phyloP scores from a whole-genome alignment of 345 rosid species.

The Geranium rotundifolium region DNA sequence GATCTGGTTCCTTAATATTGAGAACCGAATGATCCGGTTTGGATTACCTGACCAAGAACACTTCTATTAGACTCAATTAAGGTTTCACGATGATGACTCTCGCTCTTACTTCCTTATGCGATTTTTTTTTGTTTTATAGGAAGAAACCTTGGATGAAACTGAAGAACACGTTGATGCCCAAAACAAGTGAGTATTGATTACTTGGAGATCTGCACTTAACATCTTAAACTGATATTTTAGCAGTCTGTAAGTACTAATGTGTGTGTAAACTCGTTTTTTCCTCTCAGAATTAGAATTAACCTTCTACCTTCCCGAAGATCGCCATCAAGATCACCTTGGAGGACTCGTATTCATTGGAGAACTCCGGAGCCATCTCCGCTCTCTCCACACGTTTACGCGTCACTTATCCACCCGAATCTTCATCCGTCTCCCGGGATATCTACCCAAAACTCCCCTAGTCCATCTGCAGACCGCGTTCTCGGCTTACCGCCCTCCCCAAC shows the following conservation, averaged over 20 bases:
- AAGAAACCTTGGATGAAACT: slow-evolving; percentile 10
- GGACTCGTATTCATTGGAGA: background rate
- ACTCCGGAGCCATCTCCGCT: slow-evolving; percentile 5
- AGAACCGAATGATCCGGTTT: no score
- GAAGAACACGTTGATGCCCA: slow-evolving; percentile 13
- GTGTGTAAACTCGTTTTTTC: background rate
- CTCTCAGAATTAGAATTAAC: slow-evolving; percentile 10
- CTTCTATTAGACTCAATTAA: no score
- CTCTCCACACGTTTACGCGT: background rate
- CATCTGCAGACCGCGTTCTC: no score
- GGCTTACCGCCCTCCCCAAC: no score
- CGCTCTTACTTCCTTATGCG: background rate
- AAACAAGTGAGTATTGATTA: slow-evolving; percentile 6
- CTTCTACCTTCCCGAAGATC: slow-evolving; percentile 8
- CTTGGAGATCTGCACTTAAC: no score
- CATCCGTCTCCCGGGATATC: slow-evolving; percentile 1
- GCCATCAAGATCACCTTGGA: slow-evolving; percentile 7
- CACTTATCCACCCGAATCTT: background rate
- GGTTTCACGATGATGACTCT: no score
- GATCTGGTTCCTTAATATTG: no score
- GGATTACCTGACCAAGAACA: no score
- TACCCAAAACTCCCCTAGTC: no score
- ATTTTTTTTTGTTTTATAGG: background rate
- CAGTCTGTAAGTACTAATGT: background rate
- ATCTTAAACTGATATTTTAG: no score